Evolutionary conservation across 129 eudicot genomes (phyloP).

Genomic region (Flaveria robusta): DNA sequence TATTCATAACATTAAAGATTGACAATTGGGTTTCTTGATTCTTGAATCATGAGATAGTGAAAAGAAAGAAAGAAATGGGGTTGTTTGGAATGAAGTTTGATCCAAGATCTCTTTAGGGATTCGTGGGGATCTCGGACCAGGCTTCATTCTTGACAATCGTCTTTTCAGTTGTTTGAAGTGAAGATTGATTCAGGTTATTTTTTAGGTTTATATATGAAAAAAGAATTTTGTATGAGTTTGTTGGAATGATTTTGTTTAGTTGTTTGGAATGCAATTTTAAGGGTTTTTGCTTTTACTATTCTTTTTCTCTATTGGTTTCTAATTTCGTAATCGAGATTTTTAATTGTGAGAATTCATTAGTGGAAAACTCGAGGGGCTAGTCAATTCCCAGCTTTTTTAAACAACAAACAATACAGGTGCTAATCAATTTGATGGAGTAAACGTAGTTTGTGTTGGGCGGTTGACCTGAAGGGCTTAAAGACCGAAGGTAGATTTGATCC

Average conservation of each 20-base stretch:
- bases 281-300: neutral
- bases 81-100: slow-evolving; percentile 78
- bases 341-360: too few relatives aligned
- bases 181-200: neutral
- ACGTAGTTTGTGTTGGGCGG: too few relatives aligned
- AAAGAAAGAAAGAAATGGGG: slow-evolving; percentile 48
- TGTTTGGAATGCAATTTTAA: neutral
- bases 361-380: too few relatives aligned
- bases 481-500: too few relatives aligned
- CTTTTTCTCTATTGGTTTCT: neutral
- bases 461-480: too few relatives aligned
- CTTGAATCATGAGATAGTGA: slow-evolving; percentile 38
- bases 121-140: slow-evolving; percentile 71
- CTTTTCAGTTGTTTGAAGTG: slow-evolving; percentile 24
- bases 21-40: slow-evolving; percentile 35
- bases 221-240: neutral
- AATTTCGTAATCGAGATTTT: neutral
- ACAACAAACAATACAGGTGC: too few relatives aligned
- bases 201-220: neutral
- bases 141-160: slow-evolving; percentile 74
- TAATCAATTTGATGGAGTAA: too few relatives aligned
- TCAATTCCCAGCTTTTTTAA: too few relatives aligned
- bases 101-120: slow-evolving; percentile 51
- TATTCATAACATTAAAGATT: slow-evolving; percentile 35
- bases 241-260: slow-evolving; percentile 6